Conservation (phyloP, 2,329 filamentous ascomycete species). For the Calonectria hongkongensis region DNA sequence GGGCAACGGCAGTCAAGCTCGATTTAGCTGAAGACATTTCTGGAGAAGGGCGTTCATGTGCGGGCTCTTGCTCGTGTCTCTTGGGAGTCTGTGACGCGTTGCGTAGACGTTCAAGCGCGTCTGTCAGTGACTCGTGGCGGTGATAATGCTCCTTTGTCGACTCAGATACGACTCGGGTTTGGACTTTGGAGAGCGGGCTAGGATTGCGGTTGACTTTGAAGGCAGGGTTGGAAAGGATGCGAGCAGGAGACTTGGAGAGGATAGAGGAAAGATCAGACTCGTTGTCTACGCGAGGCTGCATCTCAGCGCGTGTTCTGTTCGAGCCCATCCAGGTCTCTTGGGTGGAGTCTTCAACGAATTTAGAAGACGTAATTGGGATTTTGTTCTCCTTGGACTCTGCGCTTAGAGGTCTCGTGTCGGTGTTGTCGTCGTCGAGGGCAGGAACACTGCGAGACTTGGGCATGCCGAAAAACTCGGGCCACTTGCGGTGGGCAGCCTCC, state of each 20-base stretch:
- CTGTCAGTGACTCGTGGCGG: conserved; percentile 57
- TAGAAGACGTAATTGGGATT: conserved; percentile 58
- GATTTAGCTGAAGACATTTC: conserved; percentile 63
- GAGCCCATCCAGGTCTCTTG: conserved; percentile 63
- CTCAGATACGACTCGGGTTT: conserved; percentile 57
- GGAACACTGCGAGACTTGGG: conserved; percentile 58
- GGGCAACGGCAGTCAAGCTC: conserved; percentile 64
- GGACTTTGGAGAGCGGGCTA: conserved; percentile 62
- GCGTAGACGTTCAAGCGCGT: conserved; percentile 60
- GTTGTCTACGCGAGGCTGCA: conserved; percentile 73
- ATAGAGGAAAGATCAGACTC: conserved; percentile 70
- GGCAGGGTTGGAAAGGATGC: conserved; percentile 52
- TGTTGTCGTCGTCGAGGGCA: conserved; percentile 57
- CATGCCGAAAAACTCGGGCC: conserved; percentile 70
- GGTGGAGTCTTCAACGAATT: conserved; percentile 65
- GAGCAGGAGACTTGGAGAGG: conserved; percentile 63
- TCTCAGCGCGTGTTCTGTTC: conserved; percentile 67
- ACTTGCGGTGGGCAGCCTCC: conserved; percentile 69
- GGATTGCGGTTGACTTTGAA: conserved; percentile 58
- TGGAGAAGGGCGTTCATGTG: conserved; percentile 57
- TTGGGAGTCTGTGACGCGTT: conserved; percentile 60
- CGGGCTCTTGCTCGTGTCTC: conserved; percentile 47
- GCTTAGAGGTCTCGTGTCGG: conserved; percentile 61
- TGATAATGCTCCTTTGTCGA: conserved; percentile 50
- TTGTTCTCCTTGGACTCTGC: conserved; percentile 68